Conservation (phyloP, 2,329 filamentous ascomycete species). For the Alternaria novae-zelandiae region DNA sequence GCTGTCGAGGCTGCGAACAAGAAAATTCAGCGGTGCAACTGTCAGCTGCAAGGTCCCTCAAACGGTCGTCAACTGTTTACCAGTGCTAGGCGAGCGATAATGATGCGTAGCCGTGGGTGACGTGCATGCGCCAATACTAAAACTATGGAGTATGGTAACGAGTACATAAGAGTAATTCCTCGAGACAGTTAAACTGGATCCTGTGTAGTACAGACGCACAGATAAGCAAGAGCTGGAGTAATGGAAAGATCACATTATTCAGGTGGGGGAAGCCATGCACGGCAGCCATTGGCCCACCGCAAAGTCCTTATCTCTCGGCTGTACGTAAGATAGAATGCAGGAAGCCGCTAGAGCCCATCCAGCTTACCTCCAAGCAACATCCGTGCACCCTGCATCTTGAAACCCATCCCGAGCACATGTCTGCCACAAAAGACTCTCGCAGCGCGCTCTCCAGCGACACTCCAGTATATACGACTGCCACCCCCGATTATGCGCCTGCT, state of each 20-base stretch:
- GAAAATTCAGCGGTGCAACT: not conserved
- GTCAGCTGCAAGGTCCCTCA: constrained; percentile 2
- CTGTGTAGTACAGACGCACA: constrained; percentile 9
- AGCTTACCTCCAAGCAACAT: constrained; percentile 5
- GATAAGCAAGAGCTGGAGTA: constrained; percentile 27
- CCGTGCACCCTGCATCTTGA: constrained; percentile 14
- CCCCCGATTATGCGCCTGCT: constrained; percentile 30
- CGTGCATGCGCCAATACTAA: constrained; percentile 32
- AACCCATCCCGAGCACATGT: constrained; percentile 40
- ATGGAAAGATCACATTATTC: constrained; percentile 12
- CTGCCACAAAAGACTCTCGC: constrained; percentile 39
- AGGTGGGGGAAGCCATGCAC: constrained; percentile 29
- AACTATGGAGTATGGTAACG: constrained; percentile 25
- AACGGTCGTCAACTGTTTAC: constrained; percentile 8
- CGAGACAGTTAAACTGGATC: constrained; percentile 5
- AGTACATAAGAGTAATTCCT: constrained; percentile 48
- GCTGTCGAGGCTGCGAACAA: not conserved
- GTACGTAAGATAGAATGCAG: constrained; percentile 14
- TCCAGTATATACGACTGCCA: constrained; percentile 20
- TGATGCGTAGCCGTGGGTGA: constrained; percentile 31
- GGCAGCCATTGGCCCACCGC: constrained; percentile 27
- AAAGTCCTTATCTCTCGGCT: constrained; percentile 38
- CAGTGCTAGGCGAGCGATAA: constrained; percentile 17
- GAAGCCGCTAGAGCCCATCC: constrained; percentile 19
- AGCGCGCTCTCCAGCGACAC: constrained; percentile 26